Conservation (phyloP, 1,139 yeast genomes). For the Pichia sp. region DNA sequence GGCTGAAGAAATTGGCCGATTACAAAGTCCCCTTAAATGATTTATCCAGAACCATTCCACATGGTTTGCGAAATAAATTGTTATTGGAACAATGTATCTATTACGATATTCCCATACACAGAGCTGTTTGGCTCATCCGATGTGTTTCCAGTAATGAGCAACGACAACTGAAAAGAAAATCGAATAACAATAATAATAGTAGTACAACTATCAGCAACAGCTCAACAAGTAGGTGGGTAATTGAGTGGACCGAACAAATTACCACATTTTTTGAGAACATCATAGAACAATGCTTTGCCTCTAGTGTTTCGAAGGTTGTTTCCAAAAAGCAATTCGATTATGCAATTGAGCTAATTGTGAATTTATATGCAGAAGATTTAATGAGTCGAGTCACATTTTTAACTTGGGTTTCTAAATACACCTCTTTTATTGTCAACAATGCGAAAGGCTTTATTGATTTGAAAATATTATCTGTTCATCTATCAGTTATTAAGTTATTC, state of each 20-base stretch:
- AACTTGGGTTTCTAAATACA: conserved; percentile 50
- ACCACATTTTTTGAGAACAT: conserved; percentile 50
- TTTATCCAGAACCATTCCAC: conserved; percentile 79
- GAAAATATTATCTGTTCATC: conserved; percentile 28
- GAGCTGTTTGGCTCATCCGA: conserved; percentile 87
- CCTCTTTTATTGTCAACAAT: conserved; percentile 37
- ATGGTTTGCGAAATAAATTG: conserved; percentile 70
- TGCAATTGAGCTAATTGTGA: conserved; percentile 48
- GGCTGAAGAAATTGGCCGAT: conserved; percentile 77
- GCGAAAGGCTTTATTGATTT: conserved; percentile 14
- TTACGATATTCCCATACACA: conserved; percentile 57
- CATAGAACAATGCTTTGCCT: conserved; percentile 30
- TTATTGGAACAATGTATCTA: conserved; percentile 64
- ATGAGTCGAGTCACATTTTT: conserved; percentile 56
- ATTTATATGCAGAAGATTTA: conserved; percentile 60
- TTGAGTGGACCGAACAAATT: conserved; percentile 85
- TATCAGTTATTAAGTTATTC: conserved; percentile 54
- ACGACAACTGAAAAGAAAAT: conserved; percentile 53
- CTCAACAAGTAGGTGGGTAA: conserved; percentile 57
- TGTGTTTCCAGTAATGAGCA: conserved; percentile 82
- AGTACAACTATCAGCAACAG: conserved; percentile 13
- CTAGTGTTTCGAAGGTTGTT: conserved; percentile 23
- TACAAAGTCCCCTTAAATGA: conserved; percentile 55
- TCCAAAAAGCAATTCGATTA: conserved; percentile 54
- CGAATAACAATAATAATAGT: conserved; percentile 5